Evolutionary conservation across 225 moss, liverwort and hornwort genomes (phyloP).

Genomic region (Sphagnum contortum): DNA sequence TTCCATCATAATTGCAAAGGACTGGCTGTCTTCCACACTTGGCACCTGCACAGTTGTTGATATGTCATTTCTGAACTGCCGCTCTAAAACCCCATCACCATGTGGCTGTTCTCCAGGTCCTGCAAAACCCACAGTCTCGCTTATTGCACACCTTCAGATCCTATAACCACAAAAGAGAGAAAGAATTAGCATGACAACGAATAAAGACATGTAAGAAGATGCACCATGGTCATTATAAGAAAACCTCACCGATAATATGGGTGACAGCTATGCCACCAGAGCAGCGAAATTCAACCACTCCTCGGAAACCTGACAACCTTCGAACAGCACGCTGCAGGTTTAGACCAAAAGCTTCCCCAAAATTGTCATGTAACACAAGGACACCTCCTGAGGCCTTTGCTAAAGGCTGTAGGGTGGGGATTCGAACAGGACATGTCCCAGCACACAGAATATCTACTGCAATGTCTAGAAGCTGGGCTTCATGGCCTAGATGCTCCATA

Average conservation of each 20-base stretch:
- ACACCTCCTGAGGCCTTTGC: conserved; percentile 84
- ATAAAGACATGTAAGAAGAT: too few species aligned
- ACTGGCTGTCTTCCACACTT: conserved; percentile 93
- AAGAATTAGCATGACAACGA: too few species aligned
- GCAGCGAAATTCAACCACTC: conserved; percentile 80
- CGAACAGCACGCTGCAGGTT: conserved; percentile 85
- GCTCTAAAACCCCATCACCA: conserved; percentile 52
- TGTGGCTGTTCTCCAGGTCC: conserved; percentile 78
- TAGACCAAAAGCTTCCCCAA: conserved; percentile 81
- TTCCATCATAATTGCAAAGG: conserved; percentile 83
- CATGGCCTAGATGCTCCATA: conserved; percentile 84
- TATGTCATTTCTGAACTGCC: conserved; percentile 56
- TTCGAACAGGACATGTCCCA: conserved; percentile 95
- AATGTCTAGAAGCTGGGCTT: conserved; percentile 78
- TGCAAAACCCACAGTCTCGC: conserved; percentile 19
- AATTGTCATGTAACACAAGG: conserved; percentile 85
- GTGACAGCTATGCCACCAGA: conserved; percentile 75
- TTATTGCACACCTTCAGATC: too few species aligned
- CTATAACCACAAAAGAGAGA: too few species aligned
- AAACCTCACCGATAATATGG: conserved; percentile 62
- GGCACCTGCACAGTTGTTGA: conserved; percentile 72
- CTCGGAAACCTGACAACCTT: conserved; percentile 86
- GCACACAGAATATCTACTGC: conserved; percentile 88
- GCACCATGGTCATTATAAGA: background rate
- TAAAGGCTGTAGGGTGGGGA: conserved; percentile 71